Base-by-base conservation (phyloP, 2,329 filamentous ascomycete genomes). In the Exophiala dermatitidis region DNA sequence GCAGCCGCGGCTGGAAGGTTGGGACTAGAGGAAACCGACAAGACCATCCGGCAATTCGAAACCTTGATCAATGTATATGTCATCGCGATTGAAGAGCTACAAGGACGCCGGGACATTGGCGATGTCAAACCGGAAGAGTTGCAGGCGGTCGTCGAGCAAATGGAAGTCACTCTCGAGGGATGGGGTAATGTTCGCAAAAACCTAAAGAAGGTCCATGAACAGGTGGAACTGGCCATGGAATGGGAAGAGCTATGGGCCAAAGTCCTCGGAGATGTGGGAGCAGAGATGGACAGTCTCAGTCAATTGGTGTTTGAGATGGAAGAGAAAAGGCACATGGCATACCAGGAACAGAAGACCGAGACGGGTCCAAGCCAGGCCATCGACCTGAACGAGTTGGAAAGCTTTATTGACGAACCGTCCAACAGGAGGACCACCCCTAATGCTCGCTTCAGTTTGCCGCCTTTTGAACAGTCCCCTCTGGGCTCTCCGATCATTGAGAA, bases 221-320 rank as follows among this genome's bases (percentile, higher is more conserved):
- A 97, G 66, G 91, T 98, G 12, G 93, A 97, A 69, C 83, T 95
- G 54, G 93, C 93, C 44, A 95, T 97, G 90, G 93, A 98, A 67
- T 98, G 91, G 91, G 90, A 96, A 69, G 90, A 97, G 71, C 77
- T 98, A 34, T 97, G 93, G 91, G 89, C 89, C 63, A 88, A 81
- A 59, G 91, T 97, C 2, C 76, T 98, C 2, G 91, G 90, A 42
- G 91, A 97, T 67, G 95, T 97, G 57, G 88, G 90, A 48, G 83
- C 85, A 58, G 93, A 98, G 71, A 84, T 90, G 66, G 87, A 93
- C 60, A 84, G 85, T 42, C 76, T 95, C 10, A 82, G 81, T 64
- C 79, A 86, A 37, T 74, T 95, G 45, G 88, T 97, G 31, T 97
- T 97, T 65, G 90, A 97, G 70, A 95, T 97, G 90, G 93, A 98